Percentiles rank a stretch among this genome's conserved stretches.
Conservation (phyloP, 345 rosid genomes). For the Heritiera fomes region DNA sequence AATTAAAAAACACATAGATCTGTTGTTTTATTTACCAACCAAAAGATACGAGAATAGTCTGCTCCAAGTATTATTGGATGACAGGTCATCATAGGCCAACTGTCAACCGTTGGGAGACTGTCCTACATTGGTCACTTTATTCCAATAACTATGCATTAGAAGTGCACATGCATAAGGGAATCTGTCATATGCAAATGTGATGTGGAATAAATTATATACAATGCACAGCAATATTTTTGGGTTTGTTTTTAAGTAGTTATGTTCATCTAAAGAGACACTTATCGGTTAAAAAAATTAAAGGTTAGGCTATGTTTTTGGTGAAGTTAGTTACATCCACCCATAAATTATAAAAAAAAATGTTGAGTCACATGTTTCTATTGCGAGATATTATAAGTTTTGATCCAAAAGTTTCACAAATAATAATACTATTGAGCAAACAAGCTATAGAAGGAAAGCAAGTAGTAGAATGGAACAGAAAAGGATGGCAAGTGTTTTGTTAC, state of each 20-base stretch:
- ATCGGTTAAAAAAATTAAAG: background rate
- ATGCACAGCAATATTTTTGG: background rate
- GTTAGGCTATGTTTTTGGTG: constrained; percentile 7
- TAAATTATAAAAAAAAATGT: background rate
- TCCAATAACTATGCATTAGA: background rate
- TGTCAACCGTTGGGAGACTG: constrained; percentile 20
- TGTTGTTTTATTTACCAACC: constrained; percentile 21
- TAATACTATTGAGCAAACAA: background rate
- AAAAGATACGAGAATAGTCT: background rate
- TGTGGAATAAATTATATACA: background rate
- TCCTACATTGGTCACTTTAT: constrained; percentile 7
- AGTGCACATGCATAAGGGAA: background rate
- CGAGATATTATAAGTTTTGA: too few relatives aligned
- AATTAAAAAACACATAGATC: background rate
- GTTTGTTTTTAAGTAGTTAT: background rate
- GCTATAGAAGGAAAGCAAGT: background rate
- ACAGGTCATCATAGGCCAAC: constrained; percentile 13
- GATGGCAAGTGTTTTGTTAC: constrained; percentile 33
- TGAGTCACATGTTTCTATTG: background rate
- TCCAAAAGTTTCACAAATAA: too few relatives aligned
- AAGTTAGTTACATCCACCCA: constrained; percentile 2
- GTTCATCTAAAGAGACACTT: background rate
- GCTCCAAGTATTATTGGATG: background rate
- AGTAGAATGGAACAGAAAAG: background rate
- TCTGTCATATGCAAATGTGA: background rate